Evolutionary conservation across 352 stramenopile species (phyloP).

Genomic region (Phytophthora kernoviae): DNA sequence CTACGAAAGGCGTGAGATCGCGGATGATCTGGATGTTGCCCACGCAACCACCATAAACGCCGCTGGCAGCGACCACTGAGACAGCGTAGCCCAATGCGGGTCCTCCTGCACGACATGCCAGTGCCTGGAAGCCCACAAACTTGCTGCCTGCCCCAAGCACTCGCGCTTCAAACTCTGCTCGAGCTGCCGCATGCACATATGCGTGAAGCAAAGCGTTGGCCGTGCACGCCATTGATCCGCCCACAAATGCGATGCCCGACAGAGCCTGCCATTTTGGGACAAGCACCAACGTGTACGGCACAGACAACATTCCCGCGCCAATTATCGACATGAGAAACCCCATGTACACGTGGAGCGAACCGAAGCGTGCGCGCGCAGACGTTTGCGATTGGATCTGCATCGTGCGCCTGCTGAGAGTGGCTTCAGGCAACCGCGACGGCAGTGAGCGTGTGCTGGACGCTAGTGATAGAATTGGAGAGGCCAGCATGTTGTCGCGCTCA

Average conservation of each 20-base stretch:
- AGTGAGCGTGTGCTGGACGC: slow-evolving; percentile 31
- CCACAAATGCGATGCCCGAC: slow-evolving; percentile 47
- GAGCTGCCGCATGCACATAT: slow-evolving; percentile 50
- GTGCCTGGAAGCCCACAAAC: slow-evolving; percentile 35
- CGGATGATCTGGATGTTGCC: slow-evolving; percentile 69
- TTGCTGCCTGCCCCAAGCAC: slow-evolving; percentile 50
- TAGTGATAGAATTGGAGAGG: slow-evolving; percentile 24
- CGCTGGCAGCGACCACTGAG: slow-evolving; percentile 54
- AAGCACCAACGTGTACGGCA: slow-evolving; percentile 72
- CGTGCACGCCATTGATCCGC: slow-evolving; percentile 47
- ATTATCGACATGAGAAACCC: slow-evolving; percentile 81
- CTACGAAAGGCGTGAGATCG: slow-evolving; percentile 62
- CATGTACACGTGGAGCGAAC: slow-evolving; percentile 55
- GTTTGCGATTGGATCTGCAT: slow-evolving; percentile 1
- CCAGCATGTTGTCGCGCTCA: slow-evolving; percentile 12
- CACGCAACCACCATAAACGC: slow-evolving; percentile 67
- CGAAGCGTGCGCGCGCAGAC: slow-evolving; percentile 6
- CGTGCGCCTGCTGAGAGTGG: slow-evolving; percentile 5
- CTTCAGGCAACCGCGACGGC: slow-evolving; percentile 18
- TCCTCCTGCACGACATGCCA: slow-evolving; percentile 29
- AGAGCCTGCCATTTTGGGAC: slow-evolving; percentile 45
- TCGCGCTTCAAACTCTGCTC: slow-evolving; percentile 62
- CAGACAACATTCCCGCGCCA: slow-evolving; percentile 68
- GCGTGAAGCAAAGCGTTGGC: slow-evolving; percentile 59
- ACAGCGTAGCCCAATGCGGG: slow-evolving; percentile 50